Conservation (phyloP, 805 yeast species). For the Ogataea kodamae region DNA sequence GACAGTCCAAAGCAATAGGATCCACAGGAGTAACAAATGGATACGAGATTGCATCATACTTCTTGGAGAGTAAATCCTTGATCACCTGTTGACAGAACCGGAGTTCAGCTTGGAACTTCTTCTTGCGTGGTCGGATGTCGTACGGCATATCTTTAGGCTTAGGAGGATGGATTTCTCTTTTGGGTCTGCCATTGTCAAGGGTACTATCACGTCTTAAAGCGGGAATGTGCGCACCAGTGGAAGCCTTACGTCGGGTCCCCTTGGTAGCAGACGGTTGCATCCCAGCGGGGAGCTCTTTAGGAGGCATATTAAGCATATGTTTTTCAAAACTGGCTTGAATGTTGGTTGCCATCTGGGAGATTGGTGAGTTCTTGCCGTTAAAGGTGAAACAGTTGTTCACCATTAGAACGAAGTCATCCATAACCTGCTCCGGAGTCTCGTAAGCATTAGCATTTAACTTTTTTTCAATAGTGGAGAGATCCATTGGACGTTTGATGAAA, state of each 20-base stretch:
- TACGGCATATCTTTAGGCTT: constrained; percentile 90
- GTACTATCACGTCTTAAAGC: constrained; percentile 73
- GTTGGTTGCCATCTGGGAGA: constrained; percentile 88
- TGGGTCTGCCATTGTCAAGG: constrained; percentile 72
- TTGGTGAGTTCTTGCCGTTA: constrained; percentile 79
- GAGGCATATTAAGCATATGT: constrained; percentile 89
- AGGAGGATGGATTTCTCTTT: constrained; percentile 95
- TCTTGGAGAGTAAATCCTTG: constrained; percentile 78
- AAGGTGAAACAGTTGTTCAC: constrained; percentile 77
- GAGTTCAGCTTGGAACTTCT: constrained; percentile 86
- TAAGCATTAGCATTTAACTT: constrained; percentile 71
- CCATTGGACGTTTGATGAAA: constrained; percentile 86
- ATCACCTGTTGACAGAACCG: constrained; percentile 79
- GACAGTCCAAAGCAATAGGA: constrained; percentile 89
- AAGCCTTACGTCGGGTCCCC: constrained; percentile 32
- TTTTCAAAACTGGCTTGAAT: constrained; percentile 90
- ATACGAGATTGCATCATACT: constrained; percentile 78
- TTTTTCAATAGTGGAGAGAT: constrained; percentile 82
- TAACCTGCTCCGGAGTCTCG: constrained; percentile 62
- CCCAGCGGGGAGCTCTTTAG: constrained; percentile 41
- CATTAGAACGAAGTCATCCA: constrained; percentile 79
- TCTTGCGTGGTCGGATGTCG: constrained; percentile 85
- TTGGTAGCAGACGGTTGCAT: constrained; percentile 24
- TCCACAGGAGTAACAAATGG: constrained; percentile 95
- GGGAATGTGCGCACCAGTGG: constrained; percentile 49